A percentile compares a stretch with the other conserved stretches of the same genome.
Conservation (phyloP, 176 grass and related monocot species). For the Alopecurus myosuroides region DNA sequence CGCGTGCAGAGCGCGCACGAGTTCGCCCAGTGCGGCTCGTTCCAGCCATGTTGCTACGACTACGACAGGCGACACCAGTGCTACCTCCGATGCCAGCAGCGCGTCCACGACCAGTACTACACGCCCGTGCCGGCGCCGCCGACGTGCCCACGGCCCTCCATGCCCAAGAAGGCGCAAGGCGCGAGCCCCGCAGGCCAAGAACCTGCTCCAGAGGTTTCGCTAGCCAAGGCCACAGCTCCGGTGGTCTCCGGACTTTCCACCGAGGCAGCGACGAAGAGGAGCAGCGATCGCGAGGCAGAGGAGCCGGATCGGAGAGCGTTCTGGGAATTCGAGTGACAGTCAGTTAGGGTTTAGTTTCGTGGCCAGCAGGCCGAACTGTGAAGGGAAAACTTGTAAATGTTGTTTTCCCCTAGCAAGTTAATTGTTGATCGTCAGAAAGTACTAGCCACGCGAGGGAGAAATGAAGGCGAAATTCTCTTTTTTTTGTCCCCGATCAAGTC, state of each 20-base stretch:
- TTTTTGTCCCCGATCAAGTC: not conserved
- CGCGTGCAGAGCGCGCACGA: slow-evolving; percentile 20
- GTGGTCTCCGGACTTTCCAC: not conserved
- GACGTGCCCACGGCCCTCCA: not conserved
- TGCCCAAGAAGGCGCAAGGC: not conserved
- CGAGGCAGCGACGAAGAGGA: not conserved
- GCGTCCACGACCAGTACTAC: not conserved
- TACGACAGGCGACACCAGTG: not conserved
- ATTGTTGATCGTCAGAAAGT: not conserved
- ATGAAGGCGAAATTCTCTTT: not conserved
- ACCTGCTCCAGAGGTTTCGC: not conserved
- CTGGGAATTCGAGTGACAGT: slow-evolving; percentile 13
- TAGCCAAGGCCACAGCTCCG: not conserved
- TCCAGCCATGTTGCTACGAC: not conserved
- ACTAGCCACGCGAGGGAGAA: not conserved
- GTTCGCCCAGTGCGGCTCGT: not conserved
- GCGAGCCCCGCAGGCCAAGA: not conserved
- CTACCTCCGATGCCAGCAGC: not conserved
- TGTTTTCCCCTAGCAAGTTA: not conserved
- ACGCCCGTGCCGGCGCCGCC: not conserved
- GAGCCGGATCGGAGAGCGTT: not conserved
- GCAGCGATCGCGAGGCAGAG: not conserved
- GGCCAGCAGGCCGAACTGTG: not conserved
- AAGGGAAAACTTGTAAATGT: not conserved
- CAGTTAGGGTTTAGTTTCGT: slow-evolving; percentile 8